A percentile compares a stretch with the other conserved stretches of the same genome.
These are phyloP conservation scores for Erigeron philadelphicus DNA, from an alignment of 140 eudicot genomes.

Conservation along the genomic window DNA sequence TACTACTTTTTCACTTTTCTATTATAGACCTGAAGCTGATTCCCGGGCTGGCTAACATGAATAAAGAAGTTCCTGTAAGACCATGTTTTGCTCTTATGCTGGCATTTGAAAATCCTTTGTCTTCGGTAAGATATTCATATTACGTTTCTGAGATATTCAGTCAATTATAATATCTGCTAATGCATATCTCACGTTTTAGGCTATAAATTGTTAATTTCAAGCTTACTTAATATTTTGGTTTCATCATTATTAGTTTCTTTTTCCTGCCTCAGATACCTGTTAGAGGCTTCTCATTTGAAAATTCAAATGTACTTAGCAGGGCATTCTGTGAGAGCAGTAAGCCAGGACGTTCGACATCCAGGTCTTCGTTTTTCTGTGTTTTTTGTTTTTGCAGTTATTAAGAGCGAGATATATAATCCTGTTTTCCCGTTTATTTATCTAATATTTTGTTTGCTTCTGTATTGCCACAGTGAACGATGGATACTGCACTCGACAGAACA, in stretches of 20 bases:
- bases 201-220: neutral
- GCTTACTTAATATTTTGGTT: conserved; percentile 1
- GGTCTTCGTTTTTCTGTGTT: conserved; percentile 35
- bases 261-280: conserved; percentile 54
- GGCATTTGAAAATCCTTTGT: conserved; percentile 77
- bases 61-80: conserved; percentile 61
- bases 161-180: neutral
- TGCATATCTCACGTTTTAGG: conserved; percentile 4
- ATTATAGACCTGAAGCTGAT: conserved; percentile 46
- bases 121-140: conserved; percentile 44
- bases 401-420: neutral
- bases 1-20: conserved; percentile 3
- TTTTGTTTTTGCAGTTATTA: neutral
- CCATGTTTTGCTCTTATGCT: conserved; percentile 89
- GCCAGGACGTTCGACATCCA: conserved; percentile 69
- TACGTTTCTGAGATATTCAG: neutral
- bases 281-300: conserved; percentile 62
- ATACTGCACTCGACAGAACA: conserved; percentile 75
- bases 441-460: neutral
- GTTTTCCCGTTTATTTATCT: neutral
- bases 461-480: conserved; percentile 67
- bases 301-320: conserved; percentile 62
- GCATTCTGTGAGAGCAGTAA: conserved; percentile 91
- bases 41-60: conserved; percentile 47
- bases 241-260: neutral